Percentiles rank a stretch among this genome's conserved stretches.
These are phyloP conservation scores for Boletus reticuloceps DNA, from an alignment of 768 basidiomycete genomes.

Conservation along the genomic window DNA sequence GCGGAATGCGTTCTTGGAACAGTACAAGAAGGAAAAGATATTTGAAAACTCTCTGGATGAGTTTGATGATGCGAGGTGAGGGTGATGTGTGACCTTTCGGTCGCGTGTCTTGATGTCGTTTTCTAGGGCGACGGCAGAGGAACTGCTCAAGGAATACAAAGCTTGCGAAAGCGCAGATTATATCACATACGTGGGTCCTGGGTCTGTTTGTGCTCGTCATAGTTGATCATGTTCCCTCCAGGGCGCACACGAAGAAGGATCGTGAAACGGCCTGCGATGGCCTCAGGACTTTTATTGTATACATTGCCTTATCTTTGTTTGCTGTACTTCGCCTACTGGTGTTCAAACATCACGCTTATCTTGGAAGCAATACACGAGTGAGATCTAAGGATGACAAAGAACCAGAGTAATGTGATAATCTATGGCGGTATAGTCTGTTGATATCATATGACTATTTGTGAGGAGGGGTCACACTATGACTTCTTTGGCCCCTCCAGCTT, in stretches of 20 bases:
- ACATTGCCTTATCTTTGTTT: not conserved
- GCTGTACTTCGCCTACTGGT: slow-evolving; percentile 1
- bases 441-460: slow-evolving; percentile 23
- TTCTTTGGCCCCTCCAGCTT: slow-evolving; percentile 79
- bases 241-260: slow-evolving; percentile 36
- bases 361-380: slow-evolving; percentile 19
- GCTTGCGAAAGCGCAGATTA: slow-evolving; percentile 96
- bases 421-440: slow-evolving; percentile 25
- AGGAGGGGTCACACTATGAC: slow-evolving; percentile 49
- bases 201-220: not conserved
- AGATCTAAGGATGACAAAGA: slow-evolving; percentile 22
- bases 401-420: slow-evolving; percentile 4
- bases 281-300: not conserved
- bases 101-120: not conserved
- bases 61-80: slow-evolving; percentile 95
- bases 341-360: slow-evolving; percentile 3
- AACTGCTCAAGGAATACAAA: slow-evolving; percentile 89
- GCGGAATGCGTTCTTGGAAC: slow-evolving; percentile 93
- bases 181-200: slow-evolving; percentile 70
- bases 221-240: slow-evolving; percentile 9
- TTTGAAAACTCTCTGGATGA: slow-evolving; percentile 93
- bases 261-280: slow-evolving; percentile 5
- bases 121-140: slow-evolving; percentile 77
- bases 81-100: not conserved
- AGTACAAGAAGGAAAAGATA: slow-evolving; percentile 96